phyloP scores from a whole-genome alignment of 164 flowering plant species.

The Aristolochia californica region DNA sequence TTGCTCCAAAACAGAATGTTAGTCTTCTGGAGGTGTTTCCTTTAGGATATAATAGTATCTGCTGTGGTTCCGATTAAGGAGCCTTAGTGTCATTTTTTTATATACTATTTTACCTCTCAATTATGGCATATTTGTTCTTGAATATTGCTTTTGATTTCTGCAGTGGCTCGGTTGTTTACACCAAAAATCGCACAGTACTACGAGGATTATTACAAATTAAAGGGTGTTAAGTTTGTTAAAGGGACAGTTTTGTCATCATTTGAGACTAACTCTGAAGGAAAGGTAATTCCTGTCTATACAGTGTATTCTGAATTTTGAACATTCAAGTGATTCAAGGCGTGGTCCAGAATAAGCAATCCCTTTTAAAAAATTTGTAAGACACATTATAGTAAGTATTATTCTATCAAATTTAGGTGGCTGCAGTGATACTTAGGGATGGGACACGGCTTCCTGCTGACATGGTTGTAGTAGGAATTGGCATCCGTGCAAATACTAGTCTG shows the following conservation, averaged over 20 bases:
- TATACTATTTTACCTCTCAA: too few relatives aligned
- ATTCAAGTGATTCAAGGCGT: slow-evolving; percentile 27
- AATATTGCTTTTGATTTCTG: slow-evolving; percentile 8
- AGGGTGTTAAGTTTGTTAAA: slow-evolving; percentile 81
- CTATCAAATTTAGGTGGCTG: slow-evolving; percentile 44
- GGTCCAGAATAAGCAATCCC: too few relatives aligned
- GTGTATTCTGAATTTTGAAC: background rate
- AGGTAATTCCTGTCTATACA: slow-evolving; percentile 31
- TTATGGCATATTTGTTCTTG: background rate
- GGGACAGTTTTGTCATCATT: slow-evolving; percentile 88
- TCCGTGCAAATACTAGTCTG: slow-evolving; percentile 83
- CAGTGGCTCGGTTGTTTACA: slow-evolving; percentile 92
- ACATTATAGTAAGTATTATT: background rate
- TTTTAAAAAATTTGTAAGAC: background rate
- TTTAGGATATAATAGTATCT: too few relatives aligned
- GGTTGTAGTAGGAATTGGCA: slow-evolving; percentile 94
- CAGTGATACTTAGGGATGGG: slow-evolving; percentile 79
- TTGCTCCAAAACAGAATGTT: too few relatives aligned
- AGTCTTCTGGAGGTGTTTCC: too few relatives aligned
- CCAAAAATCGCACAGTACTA: slow-evolving; percentile 75
- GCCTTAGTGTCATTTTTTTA: too few relatives aligned
- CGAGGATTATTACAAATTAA: slow-evolving; percentile 74
- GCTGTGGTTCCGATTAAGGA: too few relatives aligned
- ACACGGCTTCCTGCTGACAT: slow-evolving; percentile 61
- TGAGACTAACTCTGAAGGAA: slow-evolving; percentile 54